Conservation (phyloP, 306 rosid genomes). For the Lathyrus oleraceus region DNA sequence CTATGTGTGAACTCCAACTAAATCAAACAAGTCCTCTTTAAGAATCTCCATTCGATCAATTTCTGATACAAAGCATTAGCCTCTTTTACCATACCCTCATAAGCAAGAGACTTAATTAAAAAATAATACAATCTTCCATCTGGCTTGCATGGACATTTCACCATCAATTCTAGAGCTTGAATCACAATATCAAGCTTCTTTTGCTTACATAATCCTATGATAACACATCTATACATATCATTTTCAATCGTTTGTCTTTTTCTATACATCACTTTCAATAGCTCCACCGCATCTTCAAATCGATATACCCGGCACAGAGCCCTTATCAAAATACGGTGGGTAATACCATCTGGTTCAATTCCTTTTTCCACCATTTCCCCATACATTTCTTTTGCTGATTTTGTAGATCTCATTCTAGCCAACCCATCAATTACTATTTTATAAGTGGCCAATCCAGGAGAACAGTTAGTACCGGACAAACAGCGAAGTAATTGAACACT, state of each 20-base stretch:
- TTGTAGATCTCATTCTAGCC: slow-evolving; percentile 57
- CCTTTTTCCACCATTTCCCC: slow-evolving; percentile 59
- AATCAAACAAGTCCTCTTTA: slow-evolving; percentile 38
- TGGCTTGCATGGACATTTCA: slow-evolving; percentile 55
- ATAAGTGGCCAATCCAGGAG: slow-evolving; percentile 74
- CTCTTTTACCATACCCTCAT: slow-evolving; percentile 74
- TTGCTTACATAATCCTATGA: slow-evolving; percentile 66
- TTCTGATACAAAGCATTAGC: slow-evolving; percentile 66
- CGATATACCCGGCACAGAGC: slow-evolving; percentile 58
- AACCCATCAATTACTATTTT: slow-evolving; percentile 73
- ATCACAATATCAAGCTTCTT: slow-evolving; percentile 65
- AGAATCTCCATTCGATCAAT: slow-evolving; percentile 62
- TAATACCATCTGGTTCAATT: slow-evolving; percentile 70
- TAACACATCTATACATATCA: slow-evolving; percentile 54
- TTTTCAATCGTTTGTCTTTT: slow-evolving; percentile 44
- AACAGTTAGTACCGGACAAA: slow-evolving; percentile 54
- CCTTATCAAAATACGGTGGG: slow-evolving; percentile 63
- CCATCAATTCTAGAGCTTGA: slow-evolving; percentile 76
- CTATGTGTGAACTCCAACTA: slow-evolving; percentile 33
- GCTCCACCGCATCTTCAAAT: slow-evolving; percentile 61
- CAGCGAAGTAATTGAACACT: slow-evolving; percentile 54
- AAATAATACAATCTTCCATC: slow-evolving; percentile 52
- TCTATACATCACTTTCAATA: slow-evolving; percentile 52
- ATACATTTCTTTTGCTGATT: slow-evolving; percentile 60
- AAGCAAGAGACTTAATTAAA: slow-evolving; percentile 61